Percentiles rank a stretch among this genome's conserved stretches.
Evolutionary conservation across 2,329 filamentous ascomycete species (phyloP).

Genomic region (Pseudogymnoascus sp.): DNA sequence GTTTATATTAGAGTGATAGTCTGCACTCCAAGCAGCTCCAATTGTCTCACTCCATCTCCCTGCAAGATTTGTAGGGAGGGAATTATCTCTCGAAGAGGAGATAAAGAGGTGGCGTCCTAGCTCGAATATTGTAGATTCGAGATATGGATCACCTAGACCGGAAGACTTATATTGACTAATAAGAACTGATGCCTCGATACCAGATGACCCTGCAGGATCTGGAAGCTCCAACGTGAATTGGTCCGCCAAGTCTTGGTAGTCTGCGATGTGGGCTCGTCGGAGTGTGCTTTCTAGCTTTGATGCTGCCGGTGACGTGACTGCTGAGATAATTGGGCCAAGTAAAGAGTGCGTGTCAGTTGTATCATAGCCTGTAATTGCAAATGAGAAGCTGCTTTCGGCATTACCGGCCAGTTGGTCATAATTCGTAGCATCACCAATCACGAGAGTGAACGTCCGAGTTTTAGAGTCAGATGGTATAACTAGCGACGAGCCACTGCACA

Average conservation of each 20-base stretch:
- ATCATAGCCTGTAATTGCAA: background rate
- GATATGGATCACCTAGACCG: conserved; percentile 38
- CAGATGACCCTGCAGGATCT: conserved; percentile 33
- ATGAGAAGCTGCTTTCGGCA: conserved; percentile 29
- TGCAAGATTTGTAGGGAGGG: conserved; percentile 47
- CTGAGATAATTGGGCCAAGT: conserved; percentile 32
- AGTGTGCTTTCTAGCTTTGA: conserved; percentile 28
- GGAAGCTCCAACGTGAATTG: conserved; percentile 38
- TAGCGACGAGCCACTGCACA: conserved; percentile 21
- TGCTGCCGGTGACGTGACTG: conserved; percentile 27
- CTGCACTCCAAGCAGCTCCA: conserved; percentile 40
- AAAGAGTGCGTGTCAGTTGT: conserved; percentile 16
- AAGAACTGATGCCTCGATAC: conserved; percentile 31
- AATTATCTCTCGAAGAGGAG: conserved; percentile 40
- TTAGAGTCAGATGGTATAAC: conserved; percentile 21
- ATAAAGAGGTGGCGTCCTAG: conserved; percentile 47
- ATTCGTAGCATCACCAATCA: conserved; percentile 39
- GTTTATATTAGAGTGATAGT: conserved; percentile 52
- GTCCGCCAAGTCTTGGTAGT: conserved; percentile 33
- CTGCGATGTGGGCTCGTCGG: conserved; percentile 30
- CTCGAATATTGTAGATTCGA: conserved; percentile 45
- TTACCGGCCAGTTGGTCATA: conserved; percentile 43
- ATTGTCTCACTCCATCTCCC: conserved; percentile 44
- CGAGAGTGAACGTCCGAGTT: conserved; percentile 28
- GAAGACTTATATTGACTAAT: conserved; percentile 27